Evolutionary conservation across 345 rosid species (phyloP), one percentile per base, ranked within the genome.

Genomic region (Sonneratia caseolaris): DNA sequence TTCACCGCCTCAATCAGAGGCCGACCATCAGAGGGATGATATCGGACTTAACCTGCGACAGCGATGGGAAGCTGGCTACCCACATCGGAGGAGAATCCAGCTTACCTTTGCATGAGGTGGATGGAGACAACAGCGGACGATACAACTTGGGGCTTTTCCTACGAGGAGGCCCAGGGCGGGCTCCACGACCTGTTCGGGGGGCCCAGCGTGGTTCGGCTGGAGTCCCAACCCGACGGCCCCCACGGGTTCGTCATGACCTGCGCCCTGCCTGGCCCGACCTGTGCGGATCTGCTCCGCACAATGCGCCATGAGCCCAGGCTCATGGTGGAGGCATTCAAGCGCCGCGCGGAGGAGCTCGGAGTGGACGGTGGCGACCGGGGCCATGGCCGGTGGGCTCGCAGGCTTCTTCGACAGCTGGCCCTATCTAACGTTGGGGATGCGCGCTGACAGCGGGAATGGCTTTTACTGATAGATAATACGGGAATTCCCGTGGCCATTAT

Each of bases 241-340:
- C 84, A 90, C 27, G 81, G 93, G 88, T 95, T 95, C 49, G 91
- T 92, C 0, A 90, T 92, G 78, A 92, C 96, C 1, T 81, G 81
- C 18, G 97, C 90, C 6, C 71, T 86, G 61, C 88, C 91, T 1
- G 99, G 99, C 0, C 92, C 84, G 22, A 86, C 97, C 24, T 84
- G 92, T 21, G 85, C 86, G 27, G 99, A 95, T 79, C 90, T 92
- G 81, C 98, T 92, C 79, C 92, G 96, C 36, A 85, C 82, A 66
- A 79, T 90, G 97, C 97, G 84, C 84, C 93, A 95, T 68, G 96
- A 95, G 88, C 99, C 99, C 3, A 91, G 85, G 87, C 83, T 67
- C 45, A 92, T 92, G 97, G 87, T 86, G 72, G 87, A 90, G 86
- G 86, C 93, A 3, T 83, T 95, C 47, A 92, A 88, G 86, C 90